Evolutionary conservation across 2,329 filamentous ascomycete species (phyloP).

Genomic region (Colletotrichum sp.): DNA sequence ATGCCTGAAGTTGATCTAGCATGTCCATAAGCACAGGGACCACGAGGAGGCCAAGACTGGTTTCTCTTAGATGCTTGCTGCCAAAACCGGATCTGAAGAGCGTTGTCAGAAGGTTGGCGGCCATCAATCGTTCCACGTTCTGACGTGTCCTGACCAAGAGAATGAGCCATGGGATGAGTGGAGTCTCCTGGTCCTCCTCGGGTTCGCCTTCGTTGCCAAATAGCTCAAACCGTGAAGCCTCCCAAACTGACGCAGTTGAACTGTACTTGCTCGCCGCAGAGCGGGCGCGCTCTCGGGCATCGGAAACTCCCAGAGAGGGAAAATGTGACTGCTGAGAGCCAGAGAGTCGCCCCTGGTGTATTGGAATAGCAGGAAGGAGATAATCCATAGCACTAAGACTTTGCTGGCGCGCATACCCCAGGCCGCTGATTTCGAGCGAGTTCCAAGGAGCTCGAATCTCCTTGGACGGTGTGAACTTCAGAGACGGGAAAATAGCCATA

Average conservation of each 20-base stretch:
- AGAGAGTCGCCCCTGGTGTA: constrained; percentile 34
- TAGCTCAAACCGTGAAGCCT: constrained; percentile 34
- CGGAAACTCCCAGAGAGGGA: constrained; percentile 55
- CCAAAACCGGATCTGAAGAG: constrained; percentile 73
- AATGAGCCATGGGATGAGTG: constrained; percentile 77
- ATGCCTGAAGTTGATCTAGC: constrained; percentile 27
- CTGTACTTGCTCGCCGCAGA: constrained; percentile 29
- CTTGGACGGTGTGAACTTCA: constrained; percentile 56
- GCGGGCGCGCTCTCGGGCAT: constrained; percentile 41
- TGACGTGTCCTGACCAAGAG: constrained; percentile 62
- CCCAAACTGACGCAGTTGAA: constrained; percentile 33
- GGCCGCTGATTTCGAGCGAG: constrained; percentile 57
- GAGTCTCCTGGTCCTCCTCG: constrained; percentile 70
- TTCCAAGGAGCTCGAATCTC: constrained; percentile 57
- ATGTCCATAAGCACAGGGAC: constrained; percentile 73
- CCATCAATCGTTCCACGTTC: constrained; percentile 69
- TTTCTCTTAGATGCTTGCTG: constrained; percentile 63
- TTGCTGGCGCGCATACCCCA: constrained; percentile 49
- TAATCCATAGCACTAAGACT: constrained; percentile 66
- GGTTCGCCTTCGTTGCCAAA: constrained; percentile 32
- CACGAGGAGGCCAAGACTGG: constrained; percentile 69
- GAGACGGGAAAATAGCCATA: constrained; percentile 69
- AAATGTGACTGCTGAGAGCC: constrained; percentile 49
- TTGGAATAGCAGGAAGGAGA: constrained; percentile 63
- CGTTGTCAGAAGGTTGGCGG: constrained; percentile 71